A percentile compares a stretch with the other conserved stretches of the same genome.
Conservation (phyloP, 2,329 filamentous ascomycete species). For the Trichoderma asperellum region DNA sequence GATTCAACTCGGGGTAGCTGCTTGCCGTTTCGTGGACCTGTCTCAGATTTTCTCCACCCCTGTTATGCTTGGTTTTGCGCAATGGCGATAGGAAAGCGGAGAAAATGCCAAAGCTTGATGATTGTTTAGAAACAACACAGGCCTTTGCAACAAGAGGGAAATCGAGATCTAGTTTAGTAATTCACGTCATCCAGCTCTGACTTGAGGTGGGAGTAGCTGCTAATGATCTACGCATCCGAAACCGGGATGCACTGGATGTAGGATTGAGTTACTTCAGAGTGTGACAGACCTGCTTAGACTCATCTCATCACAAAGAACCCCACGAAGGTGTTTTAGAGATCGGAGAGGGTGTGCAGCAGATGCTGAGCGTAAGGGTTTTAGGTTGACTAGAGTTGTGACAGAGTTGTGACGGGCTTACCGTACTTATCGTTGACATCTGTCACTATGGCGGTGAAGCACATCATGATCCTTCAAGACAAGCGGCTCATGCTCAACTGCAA, state of each 20-base stretch:
- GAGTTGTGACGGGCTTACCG: background rate
- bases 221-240: background rate
- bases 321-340: background rate
- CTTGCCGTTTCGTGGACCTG: background rate
- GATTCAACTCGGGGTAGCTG: background rate
- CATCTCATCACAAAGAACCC: background rate
- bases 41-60: background rate
- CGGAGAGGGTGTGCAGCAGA: background rate
- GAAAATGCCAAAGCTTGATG: background rate
- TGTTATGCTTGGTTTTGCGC: conserved; percentile 4
- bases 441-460: background rate
- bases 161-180: background rate
- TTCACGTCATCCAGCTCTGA: background rate
- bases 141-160: conserved; percentile 2
- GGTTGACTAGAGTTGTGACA: background rate
- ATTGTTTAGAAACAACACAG: conserved; percentile 9
- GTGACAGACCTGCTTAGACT: background rate
- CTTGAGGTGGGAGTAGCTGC: background rate
- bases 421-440: background rate
- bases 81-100: conserved; percentile 9
- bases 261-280: background rate
- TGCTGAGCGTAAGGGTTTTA: background rate
- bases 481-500: background rate
- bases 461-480: background rate
- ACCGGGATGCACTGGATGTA: background rate